A percentile compares a stretch with the other conserved stretches of the same genome.
Evolutionary conservation across 352 stramenopile genomes (phyloP).

Genomic region (Globisporangium polare): DNA sequence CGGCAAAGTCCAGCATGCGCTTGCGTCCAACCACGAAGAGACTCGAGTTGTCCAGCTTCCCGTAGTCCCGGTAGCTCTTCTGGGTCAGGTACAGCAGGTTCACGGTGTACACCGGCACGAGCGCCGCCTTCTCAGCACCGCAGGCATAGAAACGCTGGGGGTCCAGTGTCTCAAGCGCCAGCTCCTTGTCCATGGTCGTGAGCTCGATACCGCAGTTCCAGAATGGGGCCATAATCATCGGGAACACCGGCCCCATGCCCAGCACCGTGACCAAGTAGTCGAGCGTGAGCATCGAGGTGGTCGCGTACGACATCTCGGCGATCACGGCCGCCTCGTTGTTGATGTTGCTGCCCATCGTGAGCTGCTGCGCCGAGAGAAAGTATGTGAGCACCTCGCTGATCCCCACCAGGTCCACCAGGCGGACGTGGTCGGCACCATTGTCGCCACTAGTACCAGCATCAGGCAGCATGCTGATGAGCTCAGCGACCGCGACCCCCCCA

Average conservation of each 20-base stretch:
- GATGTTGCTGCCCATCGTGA: conserved; percentile 34
- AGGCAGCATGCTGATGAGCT: conserved; percentile 23
- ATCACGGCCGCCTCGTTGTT: conserved; percentile 34
- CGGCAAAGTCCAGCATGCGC: conserved; percentile 16
- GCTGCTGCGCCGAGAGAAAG: conserved; percentile 26
- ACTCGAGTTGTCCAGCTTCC: conserved; percentile 37
- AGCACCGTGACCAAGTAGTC: conserved; percentile 31
- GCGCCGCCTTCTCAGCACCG: conserved; percentile 12
- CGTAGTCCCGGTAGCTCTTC: conserved; percentile 31
- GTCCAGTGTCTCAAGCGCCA: conserved; percentile 23
- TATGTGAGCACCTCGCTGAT: conserved; percentile 18
- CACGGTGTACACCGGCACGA: conserved; percentile 28
- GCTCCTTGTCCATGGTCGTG: conserved; percentile 33
- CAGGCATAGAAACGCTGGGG: conserved; percentile 20
- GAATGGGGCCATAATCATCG: conserved; percentile 34
- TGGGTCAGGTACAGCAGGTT: conserved; percentile 46
- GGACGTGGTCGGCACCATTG: conserved; percentile 16
- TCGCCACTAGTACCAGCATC: conserved; percentile 6
- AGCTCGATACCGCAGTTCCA: conserved; percentile 41
- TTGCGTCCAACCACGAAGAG: conserved; percentile 27
- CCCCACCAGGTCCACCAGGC: conserved; percentile 27
- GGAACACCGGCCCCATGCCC: conserved; percentile 30
- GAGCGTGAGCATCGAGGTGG: conserved; percentile 23
- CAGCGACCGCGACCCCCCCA: conserved; percentile 21
- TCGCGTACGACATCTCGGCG: conserved; percentile 34